A percentile compares a stretch with the other conserved stretches of the same genome.
phyloP scores from a whole-genome alignment of 108 stramenopile species.

The Discostella stelligeroides region DNA sequence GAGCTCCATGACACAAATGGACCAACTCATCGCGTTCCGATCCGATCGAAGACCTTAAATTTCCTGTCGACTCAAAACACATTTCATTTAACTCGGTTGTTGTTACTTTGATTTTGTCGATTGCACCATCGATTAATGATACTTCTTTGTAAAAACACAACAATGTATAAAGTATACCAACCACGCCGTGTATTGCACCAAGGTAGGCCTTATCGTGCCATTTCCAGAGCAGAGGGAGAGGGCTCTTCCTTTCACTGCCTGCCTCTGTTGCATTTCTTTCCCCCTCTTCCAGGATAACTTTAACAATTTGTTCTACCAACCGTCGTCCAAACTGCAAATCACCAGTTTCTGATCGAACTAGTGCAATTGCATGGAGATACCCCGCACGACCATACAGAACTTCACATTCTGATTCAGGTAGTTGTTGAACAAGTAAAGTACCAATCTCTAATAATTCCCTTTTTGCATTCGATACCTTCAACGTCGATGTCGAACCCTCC shows the following conservation, averaged over 20 bases:
- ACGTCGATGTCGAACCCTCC: too few relatives aligned
- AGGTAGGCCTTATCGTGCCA: slow-evolving; percentile 70
- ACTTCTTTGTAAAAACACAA: slow-evolving; percentile 49
- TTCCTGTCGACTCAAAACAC: slow-evolving; percentile 57
- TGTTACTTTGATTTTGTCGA: slow-evolving; percentile 46
- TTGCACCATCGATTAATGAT: slow-evolving; percentile 26
- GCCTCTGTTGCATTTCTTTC: slow-evolving; percentile 22
- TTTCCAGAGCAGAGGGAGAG: slow-evolving; percentile 53
- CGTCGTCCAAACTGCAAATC: slow-evolving; percentile 38
- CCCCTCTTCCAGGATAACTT: slow-evolving; percentile 46
- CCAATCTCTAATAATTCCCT: slow-evolving; percentile 17
- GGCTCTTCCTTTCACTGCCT: not conserved
- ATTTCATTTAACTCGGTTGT: slow-evolving; percentile 32
- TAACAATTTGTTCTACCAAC: slow-evolving; percentile 20
- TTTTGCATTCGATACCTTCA: not conserved
- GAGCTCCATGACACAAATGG: slow-evolving; percentile 80
- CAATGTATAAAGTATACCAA: slow-evolving; percentile 66
- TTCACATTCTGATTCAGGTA: slow-evolving; percentile 41
- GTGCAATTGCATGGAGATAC: slow-evolving; percentile 51
- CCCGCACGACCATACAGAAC: slow-evolving; percentile 66
- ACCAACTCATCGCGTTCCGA: slow-evolving; percentile 42
- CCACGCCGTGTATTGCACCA: slow-evolving; percentile 76
- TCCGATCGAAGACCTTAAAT: slow-evolving; percentile 44
- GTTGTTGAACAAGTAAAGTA: too few relatives aligned
- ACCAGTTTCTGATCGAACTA: slow-evolving; percentile 34